These are phyloP conservation scores for Salix purpurea DNA, from an alignment of 345 rosid species.

Conservation along the genomic window DNA sequence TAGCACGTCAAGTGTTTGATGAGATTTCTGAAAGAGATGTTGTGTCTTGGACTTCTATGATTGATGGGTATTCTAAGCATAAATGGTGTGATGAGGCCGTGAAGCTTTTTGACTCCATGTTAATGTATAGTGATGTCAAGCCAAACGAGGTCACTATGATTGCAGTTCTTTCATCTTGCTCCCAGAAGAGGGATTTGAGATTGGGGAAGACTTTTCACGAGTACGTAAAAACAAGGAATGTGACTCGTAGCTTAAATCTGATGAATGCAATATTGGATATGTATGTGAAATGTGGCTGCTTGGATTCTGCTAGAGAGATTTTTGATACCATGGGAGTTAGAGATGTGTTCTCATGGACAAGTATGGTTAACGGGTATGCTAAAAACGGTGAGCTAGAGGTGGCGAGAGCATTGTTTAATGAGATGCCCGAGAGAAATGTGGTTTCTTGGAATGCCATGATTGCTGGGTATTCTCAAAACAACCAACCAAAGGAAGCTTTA, in stretches of 20 bases:
- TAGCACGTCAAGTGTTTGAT: conserved; percentile 34
- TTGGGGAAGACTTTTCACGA: conserved; percentile 28
- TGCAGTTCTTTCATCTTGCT: conserved; percentile 34
- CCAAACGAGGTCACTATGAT: conserved; percentile 43
- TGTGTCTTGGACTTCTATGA: conserved; percentile 45
- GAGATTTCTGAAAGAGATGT: conserved; percentile 34
- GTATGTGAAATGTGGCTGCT: conserved; percentile 40
- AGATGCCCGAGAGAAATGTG: conserved; percentile 39
- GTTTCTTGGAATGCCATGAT: conserved; percentile 50
- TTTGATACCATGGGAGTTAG: conserved; percentile 28
- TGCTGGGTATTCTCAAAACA: conserved; percentile 39
- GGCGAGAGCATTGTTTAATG: conserved; percentile 32
- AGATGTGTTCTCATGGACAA: conserved; percentile 51
- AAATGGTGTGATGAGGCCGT: conserved; percentile 22
- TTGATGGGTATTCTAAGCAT: conserved; percentile 28
- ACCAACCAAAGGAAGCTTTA: conserved; percentile 37
- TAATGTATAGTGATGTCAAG: conserved; percentile 19
- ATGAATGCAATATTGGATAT: conserved; percentile 34
- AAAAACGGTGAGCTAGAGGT: conserved; percentile 28
- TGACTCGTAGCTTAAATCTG: conserved; percentile 19
- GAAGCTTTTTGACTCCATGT: conserved; percentile 32
- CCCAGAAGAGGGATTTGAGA: conserved; percentile 27
- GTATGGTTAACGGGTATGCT: conserved; percentile 41
- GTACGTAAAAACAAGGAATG: conserved; percentile 15
- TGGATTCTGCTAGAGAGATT: conserved; percentile 25